Percentiles rank a stretch among this genome's conserved stretches.
Evolutionary conservation across 176 grass and related monocot species (phyloP).

Genomic region (Phoenix roebelenii): DNA sequence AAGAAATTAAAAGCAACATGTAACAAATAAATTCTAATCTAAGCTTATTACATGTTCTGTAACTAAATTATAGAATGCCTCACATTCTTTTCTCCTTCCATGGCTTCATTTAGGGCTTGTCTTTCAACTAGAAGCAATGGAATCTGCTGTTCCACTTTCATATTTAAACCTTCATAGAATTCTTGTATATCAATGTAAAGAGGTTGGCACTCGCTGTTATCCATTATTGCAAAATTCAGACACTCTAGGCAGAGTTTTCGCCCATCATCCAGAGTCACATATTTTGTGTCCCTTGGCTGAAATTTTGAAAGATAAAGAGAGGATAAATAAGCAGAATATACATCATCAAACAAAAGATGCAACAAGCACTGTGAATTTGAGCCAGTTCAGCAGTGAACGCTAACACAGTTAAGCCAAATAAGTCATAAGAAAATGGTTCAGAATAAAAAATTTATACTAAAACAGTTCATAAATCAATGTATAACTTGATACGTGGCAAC

Average conservation of each 20-base stretch:
- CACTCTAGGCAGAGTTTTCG: constrained; percentile 79
- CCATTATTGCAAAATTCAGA: constrained; percentile 67
- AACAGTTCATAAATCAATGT: too few relatives aligned
- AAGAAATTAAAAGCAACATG: too few relatives aligned
- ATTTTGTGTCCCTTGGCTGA: constrained; percentile 54
- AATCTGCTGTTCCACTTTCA: constrained; percentile 72
- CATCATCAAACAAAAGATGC: too few relatives aligned
- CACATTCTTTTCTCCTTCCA: constrained; percentile 73
- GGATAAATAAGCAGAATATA: not conserved
- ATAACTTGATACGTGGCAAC: too few relatives aligned
- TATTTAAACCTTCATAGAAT: constrained; percentile 83
- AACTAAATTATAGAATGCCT: not conserved
- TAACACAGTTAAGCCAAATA: too few relatives aligned
- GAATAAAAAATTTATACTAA: too few relatives aligned
- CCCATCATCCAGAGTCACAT: constrained; percentile 76
- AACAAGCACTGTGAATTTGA: too few relatives aligned
- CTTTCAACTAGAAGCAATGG: constrained; percentile 75
- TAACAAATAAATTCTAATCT: too few relatives aligned
- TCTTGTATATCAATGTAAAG: constrained; percentile 81
- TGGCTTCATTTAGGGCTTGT: constrained; percentile 77
- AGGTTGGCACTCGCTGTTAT: constrained; percentile 63
- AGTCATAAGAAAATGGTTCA: too few relatives aligned
- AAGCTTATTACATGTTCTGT: too few relatives aligned
- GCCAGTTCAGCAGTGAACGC: too few relatives aligned
- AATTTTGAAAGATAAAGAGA: constrained; percentile 5